Conservation (phyloP, 73 alveolate genomes). For the Stentor coeruleus region DNA sequence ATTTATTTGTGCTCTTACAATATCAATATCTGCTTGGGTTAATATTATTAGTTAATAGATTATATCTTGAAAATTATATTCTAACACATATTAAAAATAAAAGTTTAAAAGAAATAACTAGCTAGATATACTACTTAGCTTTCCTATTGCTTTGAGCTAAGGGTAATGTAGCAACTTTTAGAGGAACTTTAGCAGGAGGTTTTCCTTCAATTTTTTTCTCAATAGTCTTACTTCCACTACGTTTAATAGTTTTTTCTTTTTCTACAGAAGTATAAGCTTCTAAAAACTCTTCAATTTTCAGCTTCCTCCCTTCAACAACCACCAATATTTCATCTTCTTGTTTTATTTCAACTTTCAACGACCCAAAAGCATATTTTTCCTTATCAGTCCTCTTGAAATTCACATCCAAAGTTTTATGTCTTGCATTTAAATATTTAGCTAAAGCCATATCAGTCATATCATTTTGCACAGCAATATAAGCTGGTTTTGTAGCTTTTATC, state of each 20-base stretch:
- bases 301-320: conserved; percentile 5
- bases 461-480: conserved; percentile 2
- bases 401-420: conserved; percentile 3
- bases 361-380: conserved; percentile 3
- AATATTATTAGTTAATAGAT: too few species aligned
- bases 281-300: conserved; percentile 13
- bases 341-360: conserved; percentile 7
- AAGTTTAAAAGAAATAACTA: too few species aligned
- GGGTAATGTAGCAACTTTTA: background rate
- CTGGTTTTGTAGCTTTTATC: conserved; percentile 9
- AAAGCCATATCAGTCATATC: background rate
- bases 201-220: background rate
- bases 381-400: conserved; percentile 17
- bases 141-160: background rate
- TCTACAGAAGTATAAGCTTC: background rate
- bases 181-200: background rate
- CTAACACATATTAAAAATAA: too few species aligned
- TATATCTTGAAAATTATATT: too few species aligned
- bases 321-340: conserved; percentile 22
- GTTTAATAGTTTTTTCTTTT: conserved; percentile 6
- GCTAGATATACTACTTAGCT: too few species aligned
- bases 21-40: background rate
- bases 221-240: background rate
- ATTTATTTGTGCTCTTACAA: background rate
- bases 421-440: conserved; percentile 12